These are phyloP conservation scores for Pseudogymnoascus sp. DNA, from an alignment of 2,329 filamentous ascomycete species.

Conservation along the genomic window DNA sequence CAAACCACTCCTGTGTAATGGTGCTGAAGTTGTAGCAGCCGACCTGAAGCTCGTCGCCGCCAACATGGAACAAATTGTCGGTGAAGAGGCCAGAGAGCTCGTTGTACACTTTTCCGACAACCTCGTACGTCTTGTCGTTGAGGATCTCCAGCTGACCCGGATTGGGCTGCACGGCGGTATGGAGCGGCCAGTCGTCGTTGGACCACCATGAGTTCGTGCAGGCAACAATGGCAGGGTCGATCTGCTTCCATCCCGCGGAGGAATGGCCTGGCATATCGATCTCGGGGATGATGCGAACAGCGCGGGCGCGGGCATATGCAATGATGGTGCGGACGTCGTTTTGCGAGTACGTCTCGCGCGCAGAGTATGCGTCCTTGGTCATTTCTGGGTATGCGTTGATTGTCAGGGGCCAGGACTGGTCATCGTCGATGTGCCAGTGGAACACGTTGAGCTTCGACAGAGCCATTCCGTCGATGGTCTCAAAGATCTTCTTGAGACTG, in stretches of 20 bases:
- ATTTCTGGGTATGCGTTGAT: constrained; percentile 65
- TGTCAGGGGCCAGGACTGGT: constrained; percentile 75
- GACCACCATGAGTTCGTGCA: constrained; percentile 52
- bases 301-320: constrained; percentile 57
- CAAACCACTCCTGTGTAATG: constrained; percentile 49
- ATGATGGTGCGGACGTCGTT: constrained; percentile 59
- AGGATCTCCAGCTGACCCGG: constrained; percentile 58
- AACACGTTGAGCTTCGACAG: constrained; percentile 77
- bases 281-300: constrained; percentile 63
- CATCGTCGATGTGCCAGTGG: constrained; percentile 72
- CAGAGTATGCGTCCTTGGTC: constrained; percentile 64
- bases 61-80: constrained; percentile 74
- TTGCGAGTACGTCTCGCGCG: constrained; percentile 56
- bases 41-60: constrained; percentile 64
- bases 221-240: constrained; percentile 56
- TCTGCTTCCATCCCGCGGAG: constrained; percentile 48
- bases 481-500: constrained; percentile 58
- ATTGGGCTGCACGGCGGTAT: constrained; percentile 53
- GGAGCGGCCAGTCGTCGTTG: constrained; percentile 49
- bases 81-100: constrained; percentile 64
- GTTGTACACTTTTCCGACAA: constrained; percentile 45
- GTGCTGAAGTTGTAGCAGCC: constrained; percentile 50
- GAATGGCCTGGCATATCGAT: constrained; percentile 76
- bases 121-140: constrained; percentile 59
- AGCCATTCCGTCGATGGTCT: constrained; percentile 64